phyloP scores from a whole-genome alignment of 164 flowering plant genomes.

The Nymphaea colorata region DNA sequence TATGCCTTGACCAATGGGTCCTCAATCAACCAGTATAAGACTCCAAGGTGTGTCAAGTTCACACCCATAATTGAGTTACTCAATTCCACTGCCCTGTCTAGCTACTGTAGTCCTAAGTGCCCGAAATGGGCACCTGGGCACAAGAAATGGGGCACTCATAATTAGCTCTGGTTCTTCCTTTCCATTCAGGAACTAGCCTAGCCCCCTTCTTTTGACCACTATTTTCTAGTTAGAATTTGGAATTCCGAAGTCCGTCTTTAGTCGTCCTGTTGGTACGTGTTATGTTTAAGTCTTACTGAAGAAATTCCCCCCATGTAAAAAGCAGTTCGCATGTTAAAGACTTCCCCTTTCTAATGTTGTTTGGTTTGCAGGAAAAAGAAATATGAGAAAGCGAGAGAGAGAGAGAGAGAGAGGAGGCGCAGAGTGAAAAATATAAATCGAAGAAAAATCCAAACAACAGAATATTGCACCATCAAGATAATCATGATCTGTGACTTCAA shows the following conservation, averaged over 20 bases:
- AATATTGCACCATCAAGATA: background rate
- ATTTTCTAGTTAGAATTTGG: too few species aligned
- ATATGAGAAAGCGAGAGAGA: background rate
- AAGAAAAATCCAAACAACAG: background rate
- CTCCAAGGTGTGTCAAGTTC: slow-evolving; percentile 86
- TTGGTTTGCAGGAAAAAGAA: background rate
- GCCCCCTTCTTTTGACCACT: too few species aligned
- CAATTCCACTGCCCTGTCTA: slow-evolving; percentile 48
- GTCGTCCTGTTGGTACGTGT: too few species aligned
- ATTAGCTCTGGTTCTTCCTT: background rate
- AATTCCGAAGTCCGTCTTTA: too few species aligned
- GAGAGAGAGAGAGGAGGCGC: too few species aligned
- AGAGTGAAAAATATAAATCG: background rate
- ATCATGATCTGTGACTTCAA: too few species aligned
- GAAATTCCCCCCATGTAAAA: too few species aligned
- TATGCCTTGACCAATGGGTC: slow-evolving; percentile 87
- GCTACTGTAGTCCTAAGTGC: slow-evolving; percentile 76
- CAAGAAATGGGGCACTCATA: slow-evolving; percentile 58
- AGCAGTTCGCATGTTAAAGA: too few species aligned
- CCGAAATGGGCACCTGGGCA: slow-evolving; percentile 87
- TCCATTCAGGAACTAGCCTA: too few species aligned
- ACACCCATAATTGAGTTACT: slow-evolving; percentile 78
- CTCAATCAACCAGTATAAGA: slow-evolving; percentile 91
- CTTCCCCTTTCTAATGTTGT: too few species aligned
- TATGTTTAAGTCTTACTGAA: too few species aligned